phyloP scores from a whole-genome alignment of 495 filamentous ascomycete genomes.

The Penicillium macrosclerotiorum region DNA sequence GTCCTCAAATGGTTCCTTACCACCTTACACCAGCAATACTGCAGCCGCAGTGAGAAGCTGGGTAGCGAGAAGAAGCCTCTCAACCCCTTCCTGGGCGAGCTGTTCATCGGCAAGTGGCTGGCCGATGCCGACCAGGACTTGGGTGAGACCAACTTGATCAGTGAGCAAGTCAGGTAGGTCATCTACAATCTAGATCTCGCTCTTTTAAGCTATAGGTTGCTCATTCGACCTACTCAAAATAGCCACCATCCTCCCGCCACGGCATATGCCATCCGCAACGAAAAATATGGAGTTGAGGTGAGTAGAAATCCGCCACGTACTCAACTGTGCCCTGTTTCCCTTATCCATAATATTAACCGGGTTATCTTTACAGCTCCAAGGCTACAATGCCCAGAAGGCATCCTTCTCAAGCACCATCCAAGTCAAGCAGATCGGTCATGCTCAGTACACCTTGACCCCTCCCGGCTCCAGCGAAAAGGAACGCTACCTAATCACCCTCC shows the following conservation, averaged over 20 bases:
- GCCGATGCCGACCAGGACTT: conserved; percentile 58
- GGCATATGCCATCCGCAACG: conserved; percentile 87
- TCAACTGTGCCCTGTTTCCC: no score
- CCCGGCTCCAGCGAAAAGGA: conserved; percentile 58
- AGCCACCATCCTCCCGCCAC: conserved; percentile 98
- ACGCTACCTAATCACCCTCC: conserved; percentile 86
- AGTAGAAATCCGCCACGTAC: conserved; percentile 10
- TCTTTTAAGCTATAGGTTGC: no score
- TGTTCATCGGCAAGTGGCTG: conserved; percentile 83
- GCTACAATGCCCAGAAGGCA: conserved; percentile 98
- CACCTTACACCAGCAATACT: conserved; percentile 93
- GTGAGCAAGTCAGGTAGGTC: conserved; percentile 75
- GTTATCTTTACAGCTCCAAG: conserved; percentile 59
- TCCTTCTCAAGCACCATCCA: conserved; percentile 90
- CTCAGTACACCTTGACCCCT: conserved; percentile 71
- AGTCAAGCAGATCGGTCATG: conserved; percentile 94
- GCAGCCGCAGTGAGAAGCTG: conserved; percentile 83
- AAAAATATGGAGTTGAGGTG: conserved; percentile 72
- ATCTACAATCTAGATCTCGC: not conserved
- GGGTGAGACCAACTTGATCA: conserved; percentile 69
- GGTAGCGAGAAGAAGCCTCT: conserved; percentile 97
- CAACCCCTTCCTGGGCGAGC: conserved; percentile 86
- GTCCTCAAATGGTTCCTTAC: conserved; percentile 98
- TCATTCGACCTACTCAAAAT: no score
- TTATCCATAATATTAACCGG: conserved; percentile 3